Conservation (phyloP, 2,329 filamentous ascomycete genomes). For the Colletotrichum sansevieriae region DNA sequence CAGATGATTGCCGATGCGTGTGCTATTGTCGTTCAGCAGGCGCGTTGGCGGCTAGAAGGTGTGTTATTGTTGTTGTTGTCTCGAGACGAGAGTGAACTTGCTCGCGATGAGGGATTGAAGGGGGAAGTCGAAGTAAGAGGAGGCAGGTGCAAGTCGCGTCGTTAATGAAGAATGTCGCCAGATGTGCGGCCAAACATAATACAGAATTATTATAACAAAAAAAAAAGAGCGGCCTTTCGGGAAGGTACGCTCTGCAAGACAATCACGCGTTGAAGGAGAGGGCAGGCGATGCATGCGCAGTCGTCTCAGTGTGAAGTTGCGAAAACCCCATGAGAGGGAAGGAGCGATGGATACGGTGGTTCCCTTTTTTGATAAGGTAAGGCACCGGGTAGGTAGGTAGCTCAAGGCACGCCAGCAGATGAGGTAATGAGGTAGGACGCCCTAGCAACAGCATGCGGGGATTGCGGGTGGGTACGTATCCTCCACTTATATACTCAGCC, state of each 20-base stretch:
- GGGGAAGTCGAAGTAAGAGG: not conserved
- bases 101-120: not conserved
- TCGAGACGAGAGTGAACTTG: not conserved
- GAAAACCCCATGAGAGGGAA: slow-evolving; percentile 15
- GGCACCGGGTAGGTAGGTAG: not conserved
- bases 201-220: no score
- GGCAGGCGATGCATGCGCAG: not conserved
- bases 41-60: slow-evolving; percentile 10
- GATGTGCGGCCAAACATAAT: not conserved
- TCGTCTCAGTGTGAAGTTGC: slow-evolving; percentile 8
- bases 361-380: not conserved
- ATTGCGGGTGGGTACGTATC: no score
- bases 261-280: not conserved
- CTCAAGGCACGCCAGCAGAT: no score
- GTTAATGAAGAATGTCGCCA: not conserved
- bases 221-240: not conserved
- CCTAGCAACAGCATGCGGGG: no score
- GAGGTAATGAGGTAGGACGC: no score
- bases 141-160: not conserved
- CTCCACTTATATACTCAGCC: no score
- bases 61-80: slow-evolving; percentile 4
- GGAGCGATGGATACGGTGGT: slow-evolving; percentile 10
- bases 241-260: slow-evolving; percentile 8
- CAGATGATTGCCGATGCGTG: slow-evolving; percentile 11
- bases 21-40: not conserved